Conservation (phyloP, 768 basidiomycete species). For the Porpolomopsis calyptriformis region DNA sequence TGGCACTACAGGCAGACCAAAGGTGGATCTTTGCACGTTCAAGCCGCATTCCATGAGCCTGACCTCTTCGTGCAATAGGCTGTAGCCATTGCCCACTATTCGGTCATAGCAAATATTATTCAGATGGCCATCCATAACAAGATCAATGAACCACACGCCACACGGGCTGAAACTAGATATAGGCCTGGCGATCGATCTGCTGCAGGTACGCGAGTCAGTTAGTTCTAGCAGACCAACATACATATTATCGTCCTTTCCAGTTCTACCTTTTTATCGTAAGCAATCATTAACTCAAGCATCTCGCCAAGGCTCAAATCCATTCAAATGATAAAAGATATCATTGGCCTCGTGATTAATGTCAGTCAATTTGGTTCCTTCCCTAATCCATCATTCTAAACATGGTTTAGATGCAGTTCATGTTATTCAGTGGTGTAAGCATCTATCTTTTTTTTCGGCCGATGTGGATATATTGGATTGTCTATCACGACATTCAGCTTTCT, state of each 20-base stretch:
- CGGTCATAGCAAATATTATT: slow-evolving; percentile 51
- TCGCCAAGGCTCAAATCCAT: slow-evolving; percentile 14
- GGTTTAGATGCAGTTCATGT: slow-evolving; percentile 46
- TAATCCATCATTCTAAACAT: slow-evolving; percentile 19
- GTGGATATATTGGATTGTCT: too few species aligned
- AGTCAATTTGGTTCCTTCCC: slow-evolving; percentile 10
- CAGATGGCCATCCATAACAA: slow-evolving; percentile 46
- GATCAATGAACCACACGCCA: slow-evolving; percentile 33
- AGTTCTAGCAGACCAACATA: not conserved
- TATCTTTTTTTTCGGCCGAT: too few species aligned
- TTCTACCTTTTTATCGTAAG: slow-evolving; percentile 54
- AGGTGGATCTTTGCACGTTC: too few species aligned
- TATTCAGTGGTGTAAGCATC: slow-evolving; percentile 43
- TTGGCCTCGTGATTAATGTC: slow-evolving; percentile 53
- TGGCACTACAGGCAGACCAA: slow-evolving; percentile 64
- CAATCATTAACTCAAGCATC: slow-evolving; percentile 23
- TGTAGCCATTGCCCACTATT: slow-evolving; percentile 50
- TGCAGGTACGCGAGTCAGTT: slow-evolving; percentile 37
- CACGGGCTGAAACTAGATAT: slow-evolving; percentile 39
- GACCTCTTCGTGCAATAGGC: slow-evolving; percentile 26
- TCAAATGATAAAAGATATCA: slow-evolving; percentile 39
- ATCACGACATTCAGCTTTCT: slow-evolving; percentile 30
- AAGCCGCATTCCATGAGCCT: too few species aligned
- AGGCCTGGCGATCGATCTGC: slow-evolving; percentile 46
- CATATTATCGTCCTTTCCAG: slow-evolving; percentile 24